These are phyloP conservation scores for Ilyonectria sp. DNA, from an alignment of 2,329 filamentous ascomycete genomes.

Conservation along the genomic window DNA sequence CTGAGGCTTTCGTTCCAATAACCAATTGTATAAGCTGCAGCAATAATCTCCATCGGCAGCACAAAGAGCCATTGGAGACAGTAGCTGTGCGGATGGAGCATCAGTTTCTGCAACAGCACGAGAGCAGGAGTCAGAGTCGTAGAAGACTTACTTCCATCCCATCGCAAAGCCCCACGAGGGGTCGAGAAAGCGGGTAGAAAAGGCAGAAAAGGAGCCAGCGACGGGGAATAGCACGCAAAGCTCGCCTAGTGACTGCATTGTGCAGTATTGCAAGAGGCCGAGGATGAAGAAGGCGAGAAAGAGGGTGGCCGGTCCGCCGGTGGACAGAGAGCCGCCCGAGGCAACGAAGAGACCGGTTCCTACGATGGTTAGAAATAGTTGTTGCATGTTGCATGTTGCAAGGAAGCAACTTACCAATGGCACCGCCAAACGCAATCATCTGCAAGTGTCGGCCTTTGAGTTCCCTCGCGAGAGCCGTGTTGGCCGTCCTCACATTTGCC, in stretches of 20 bases:
- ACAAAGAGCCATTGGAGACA: conserved; percentile 88
- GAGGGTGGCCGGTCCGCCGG: conserved; percentile 82
- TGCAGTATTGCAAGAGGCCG: conserved; percentile 90
- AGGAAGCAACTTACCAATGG: background rate
- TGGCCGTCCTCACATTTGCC: background rate
- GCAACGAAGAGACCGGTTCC: conserved; percentile 90
- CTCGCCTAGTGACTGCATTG: conserved; percentile 92
- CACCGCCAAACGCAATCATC: background rate
- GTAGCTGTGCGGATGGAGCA: conserved; percentile 70
- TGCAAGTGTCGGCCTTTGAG: background rate
- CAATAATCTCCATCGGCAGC: conserved; percentile 87
- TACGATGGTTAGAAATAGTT: conserved; percentile 46
- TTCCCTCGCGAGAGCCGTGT: background rate
- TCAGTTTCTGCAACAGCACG: background rate
- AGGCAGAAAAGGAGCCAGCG: conserved; percentile 91
- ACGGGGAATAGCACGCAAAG: conserved; percentile 91
- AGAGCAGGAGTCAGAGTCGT: background rate
- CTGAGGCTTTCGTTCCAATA: conserved; percentile 80
- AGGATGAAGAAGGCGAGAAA: conserved; percentile 83
- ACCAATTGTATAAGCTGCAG: conserved; percentile 84
- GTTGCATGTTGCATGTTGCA: too few species aligned
- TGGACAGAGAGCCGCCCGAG: conserved; percentile 78
- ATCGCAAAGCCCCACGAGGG: conserved; percentile 88
- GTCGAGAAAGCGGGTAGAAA: conserved; percentile 75
- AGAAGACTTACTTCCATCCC: conserved; percentile 83